These are phyloP conservation scores for Aspergillus funiculosus DNA, from an alignment of 495 filamentous ascomycete species.

Conservation along the genomic window DNA sequence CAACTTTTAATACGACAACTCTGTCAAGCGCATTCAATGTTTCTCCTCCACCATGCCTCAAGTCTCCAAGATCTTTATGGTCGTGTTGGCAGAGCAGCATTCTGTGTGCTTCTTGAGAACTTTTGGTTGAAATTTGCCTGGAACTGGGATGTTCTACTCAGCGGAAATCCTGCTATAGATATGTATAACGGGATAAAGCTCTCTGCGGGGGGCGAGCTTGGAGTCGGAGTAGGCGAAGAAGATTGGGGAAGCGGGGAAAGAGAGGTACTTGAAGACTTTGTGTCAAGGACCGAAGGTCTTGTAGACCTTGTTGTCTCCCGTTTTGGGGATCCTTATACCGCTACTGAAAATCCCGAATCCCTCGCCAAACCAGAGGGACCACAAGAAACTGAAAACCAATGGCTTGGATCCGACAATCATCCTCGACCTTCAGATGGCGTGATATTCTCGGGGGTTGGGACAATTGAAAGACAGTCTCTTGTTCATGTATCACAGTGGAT, in stretches of 20 bases:
- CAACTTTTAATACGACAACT: conserved; percentile 73
- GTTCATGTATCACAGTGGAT: conserved; percentile 71
- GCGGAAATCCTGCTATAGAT: conserved; percentile 77
- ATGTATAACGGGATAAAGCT: conserved; percentile 83
- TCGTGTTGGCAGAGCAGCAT: conserved; percentile 52
- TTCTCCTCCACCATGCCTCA: conserved; percentile 77
- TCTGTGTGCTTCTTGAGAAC: conserved; percentile 60
- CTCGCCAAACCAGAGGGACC: background rate
- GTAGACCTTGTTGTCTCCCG: conserved; percentile 81
- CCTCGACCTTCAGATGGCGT: conserved; percentile 71
- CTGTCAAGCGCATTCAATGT: conserved; percentile 72
- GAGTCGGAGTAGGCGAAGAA: conserved; percentile 89
- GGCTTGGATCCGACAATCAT: conserved; percentile 61
- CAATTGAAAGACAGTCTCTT: conserved; percentile 58
- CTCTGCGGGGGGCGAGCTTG: conserved; percentile 84
- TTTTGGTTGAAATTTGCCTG: conserved; percentile 80
- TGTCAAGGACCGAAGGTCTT: conserved; percentile 55
- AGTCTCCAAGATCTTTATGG: conserved; percentile 61
- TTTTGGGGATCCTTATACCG: conserved; percentile 56
- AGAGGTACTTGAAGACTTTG: conserved; percentile 83
- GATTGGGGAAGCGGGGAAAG: conserved; percentile 87
- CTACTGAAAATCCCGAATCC: conserved; percentile 9
- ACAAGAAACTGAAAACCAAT: conserved; percentile 27
- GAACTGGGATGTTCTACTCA: conserved; percentile 83
- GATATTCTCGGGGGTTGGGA: conserved; percentile 73